These are phyloP conservation scores for Suaeda aralocaspica DNA, from an alignment of 148 eudicot genomes.

Conservation along the genomic window DNA sequence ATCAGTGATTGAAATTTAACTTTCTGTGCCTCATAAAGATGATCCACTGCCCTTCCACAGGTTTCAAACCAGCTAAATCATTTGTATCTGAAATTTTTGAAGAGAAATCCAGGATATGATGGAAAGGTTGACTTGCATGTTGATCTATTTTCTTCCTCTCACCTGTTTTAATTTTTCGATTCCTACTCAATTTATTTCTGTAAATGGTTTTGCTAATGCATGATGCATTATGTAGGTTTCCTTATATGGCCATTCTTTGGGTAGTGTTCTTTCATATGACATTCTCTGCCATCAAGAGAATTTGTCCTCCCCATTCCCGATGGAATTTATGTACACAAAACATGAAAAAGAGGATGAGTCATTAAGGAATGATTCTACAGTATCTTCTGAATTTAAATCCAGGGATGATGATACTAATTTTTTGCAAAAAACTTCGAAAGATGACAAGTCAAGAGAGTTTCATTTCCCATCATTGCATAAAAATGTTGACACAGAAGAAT, in stretches of 20 bases:
- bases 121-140: constrained; percentile 67
- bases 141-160: background rate
- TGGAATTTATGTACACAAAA: constrained; percentile 63
- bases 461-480: constrained; percentile 22
- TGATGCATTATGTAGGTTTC: constrained; percentile 57
- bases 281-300: constrained; percentile 94
- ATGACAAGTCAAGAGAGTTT: constrained; percentile 20
- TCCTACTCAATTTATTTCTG: background rate
- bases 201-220: constrained; percentile 13
- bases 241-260: constrained; percentile 89
- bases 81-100: constrained; percentile 75
- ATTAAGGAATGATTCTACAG: constrained; percentile 18
- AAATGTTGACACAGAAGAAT: constrained; percentile 30
- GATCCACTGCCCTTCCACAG: constrained; percentile 33
- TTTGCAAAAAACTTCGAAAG: constrained; percentile 20
- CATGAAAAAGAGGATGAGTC: constrained; percentile 30
- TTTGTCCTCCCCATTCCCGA: constrained; percentile 72
- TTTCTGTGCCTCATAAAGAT: background rate
- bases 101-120: constrained; percentile 95
- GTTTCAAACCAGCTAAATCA: constrained; percentile 86
- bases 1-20: background rate
- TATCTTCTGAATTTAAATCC: constrained; percentile 25
- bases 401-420: constrained; percentile 29
- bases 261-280: constrained; percentile 95
- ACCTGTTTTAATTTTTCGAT: background rate